These are phyloP conservation scores for Cutaneotrichosporon mucoides DNA, from an alignment of 1,284 basidiomycete genomes.

Conservation along the genomic window DNA sequence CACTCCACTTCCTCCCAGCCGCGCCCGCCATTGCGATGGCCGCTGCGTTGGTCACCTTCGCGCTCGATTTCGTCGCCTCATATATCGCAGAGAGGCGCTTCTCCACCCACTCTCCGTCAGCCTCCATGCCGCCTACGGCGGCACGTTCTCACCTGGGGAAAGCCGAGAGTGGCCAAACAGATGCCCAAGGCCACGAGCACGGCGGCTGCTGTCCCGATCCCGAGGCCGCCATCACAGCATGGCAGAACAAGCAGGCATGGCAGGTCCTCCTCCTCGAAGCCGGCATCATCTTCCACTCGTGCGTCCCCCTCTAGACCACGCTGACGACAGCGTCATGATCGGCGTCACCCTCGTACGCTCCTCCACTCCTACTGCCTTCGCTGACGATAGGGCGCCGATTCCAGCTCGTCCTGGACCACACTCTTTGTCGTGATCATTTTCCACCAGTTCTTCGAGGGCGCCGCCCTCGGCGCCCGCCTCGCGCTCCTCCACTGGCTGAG, in stretches of 20 bases:
- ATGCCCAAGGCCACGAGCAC: not conserved
- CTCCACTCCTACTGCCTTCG: no score
- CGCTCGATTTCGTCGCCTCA: constrained; percentile 45
- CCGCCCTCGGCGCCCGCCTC: constrained; percentile 32
- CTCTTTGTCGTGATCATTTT: constrained; percentile 31
- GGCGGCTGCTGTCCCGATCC: constrained; percentile 2
- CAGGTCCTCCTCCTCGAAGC: constrained; percentile 48
- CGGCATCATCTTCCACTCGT: constrained; percentile 50
- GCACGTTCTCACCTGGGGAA: not conserved
- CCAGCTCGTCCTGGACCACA: constrained; percentile 22
- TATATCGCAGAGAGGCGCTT: constrained; percentile 17
- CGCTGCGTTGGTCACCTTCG: constrained; percentile 36
- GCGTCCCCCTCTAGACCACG: not conserved
- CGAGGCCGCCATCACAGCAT: constrained; percentile 5
- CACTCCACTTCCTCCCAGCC: constrained; percentile 49
- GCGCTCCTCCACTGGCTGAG: constrained; percentile 22
- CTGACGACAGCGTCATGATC: constrained; percentile 19
- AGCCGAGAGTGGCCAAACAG: no score
- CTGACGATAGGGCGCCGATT: constrained; percentile 15
- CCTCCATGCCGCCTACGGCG: not conserved
- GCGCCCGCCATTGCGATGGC: constrained; percentile 49
- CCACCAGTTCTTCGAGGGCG: constrained; percentile 39
- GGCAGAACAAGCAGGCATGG: constrained; percentile 15
- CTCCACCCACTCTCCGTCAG: not conserved
- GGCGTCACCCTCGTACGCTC: constrained; percentile 16